Percentiles rank a stretch among this genome's conserved stretches.
phyloP scores from a whole-genome alignment of 1,139 yeast species.

The Zygoascus sp. region DNA sequence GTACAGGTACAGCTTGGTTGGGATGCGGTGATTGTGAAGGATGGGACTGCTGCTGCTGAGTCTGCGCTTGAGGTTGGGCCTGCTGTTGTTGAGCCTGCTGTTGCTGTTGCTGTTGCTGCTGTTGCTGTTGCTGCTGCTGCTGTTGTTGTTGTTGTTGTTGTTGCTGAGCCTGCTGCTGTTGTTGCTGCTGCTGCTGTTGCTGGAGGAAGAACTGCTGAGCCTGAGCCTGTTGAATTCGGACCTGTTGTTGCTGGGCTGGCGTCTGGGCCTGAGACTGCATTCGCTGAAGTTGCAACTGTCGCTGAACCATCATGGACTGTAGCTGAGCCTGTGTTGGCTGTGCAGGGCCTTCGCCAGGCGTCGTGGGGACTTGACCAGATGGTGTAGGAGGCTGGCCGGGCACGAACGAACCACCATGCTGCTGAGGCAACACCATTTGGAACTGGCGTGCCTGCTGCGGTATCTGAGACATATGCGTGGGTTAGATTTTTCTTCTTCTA shows the following conservation, averaged over 20 bases:
- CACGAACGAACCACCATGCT: background rate
- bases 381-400: conserved; percentile 2
- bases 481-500: background rate
- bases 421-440: conserved; percentile 6
- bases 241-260: conserved; percentile 14
- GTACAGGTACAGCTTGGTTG: background rate
- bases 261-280: conserved; percentile 13
- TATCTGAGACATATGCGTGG: conserved; percentile 1
- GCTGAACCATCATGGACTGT: conserved; percentile 20
- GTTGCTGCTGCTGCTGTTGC: conserved; percentile 18
- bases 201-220: conserved; percentile 24
- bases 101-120: conserved; percentile 18
- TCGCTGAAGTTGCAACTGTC: conserved; percentile 4
- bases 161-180: conserved; percentile 13
- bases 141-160: conserved; percentile 17
- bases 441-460: conserved; percentile 1
- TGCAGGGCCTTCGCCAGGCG: background rate
- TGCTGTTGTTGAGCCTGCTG: too few species aligned
- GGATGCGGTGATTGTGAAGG: conserved; percentile 21
- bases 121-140: conserved; percentile 17
- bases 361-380: background rate
- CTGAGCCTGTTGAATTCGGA: conserved; percentile 17
- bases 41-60: too few species aligned
- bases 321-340: conserved; percentile 17
- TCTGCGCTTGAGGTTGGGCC: too few species aligned